Conservation (phyloP, 352 stramenopile species). For the Phytophthora multivora region DNA sequence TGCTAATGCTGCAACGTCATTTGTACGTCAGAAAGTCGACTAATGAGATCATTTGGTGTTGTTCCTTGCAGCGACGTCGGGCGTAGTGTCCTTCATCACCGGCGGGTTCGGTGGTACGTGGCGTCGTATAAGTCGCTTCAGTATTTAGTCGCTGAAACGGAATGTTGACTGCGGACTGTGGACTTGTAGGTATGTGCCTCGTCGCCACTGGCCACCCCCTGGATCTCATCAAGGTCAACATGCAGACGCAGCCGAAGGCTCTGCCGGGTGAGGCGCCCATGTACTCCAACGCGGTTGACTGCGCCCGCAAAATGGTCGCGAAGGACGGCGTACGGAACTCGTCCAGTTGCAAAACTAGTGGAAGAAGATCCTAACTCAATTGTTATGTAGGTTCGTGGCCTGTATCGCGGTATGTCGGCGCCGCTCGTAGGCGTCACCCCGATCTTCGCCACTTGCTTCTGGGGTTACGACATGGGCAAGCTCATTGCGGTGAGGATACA, state of each 20-base stretch:
- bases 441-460: conserved; percentile 98
- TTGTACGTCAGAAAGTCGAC: background rate
- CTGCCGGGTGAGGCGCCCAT: conserved; percentile 65
- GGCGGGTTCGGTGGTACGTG: conserved; percentile 90
- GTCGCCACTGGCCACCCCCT: conserved; percentile 94
- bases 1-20: background rate
- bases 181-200: conserved; percentile 79
- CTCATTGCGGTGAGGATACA: conserved; percentile 77
- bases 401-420: conserved; percentile 96
- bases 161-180: background rate
- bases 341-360: background rate
- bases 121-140: background rate
- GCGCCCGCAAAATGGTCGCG: conserved; percentile 91
- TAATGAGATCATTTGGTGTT: background rate
- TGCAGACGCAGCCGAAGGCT: conserved; percentile 89
- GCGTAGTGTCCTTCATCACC: conserved; percentile 94
- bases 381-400: conserved; percentile 56
- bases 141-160: conserved; percentile 4
- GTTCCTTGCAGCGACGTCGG: conserved; percentile 62
- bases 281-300: conserved; percentile 90
- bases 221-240: conserved; percentile 96
- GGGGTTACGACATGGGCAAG: conserved; percentile 97
- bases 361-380: conserved; percentile 6
- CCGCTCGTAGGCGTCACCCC: conserved; percentile 94
- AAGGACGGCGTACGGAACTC: conserved; percentile 87